Evolutionary conservation across 2,329 filamentous ascomycete genomes (phyloP), one percentile per base, ranked within the genome.

Genomic region (Diaporthe caulivora): DNA sequence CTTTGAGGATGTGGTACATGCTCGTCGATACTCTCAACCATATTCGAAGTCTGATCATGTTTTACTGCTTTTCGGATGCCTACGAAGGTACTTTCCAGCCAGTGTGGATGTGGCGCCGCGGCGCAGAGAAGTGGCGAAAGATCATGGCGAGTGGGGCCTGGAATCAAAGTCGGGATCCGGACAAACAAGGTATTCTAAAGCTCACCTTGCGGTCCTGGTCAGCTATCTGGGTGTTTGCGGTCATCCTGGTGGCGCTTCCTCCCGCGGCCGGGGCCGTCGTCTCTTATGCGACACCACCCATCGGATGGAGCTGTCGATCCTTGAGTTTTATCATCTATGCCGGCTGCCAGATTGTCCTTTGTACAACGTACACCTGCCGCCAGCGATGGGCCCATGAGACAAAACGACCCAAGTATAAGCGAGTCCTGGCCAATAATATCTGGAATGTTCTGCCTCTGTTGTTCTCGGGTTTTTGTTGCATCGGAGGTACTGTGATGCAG

Each of bases 81-180:
- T 54, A 54, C 26, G 51, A 54, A 24, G 51, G 24, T 18, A 31
- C 15, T 18, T 54, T 54, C 51, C 51, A 54, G 51, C 51, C 51
- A 18, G 51, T 54, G 8, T 54, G 51, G 51, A 54, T 54, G 26
- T 54, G 51, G 51, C 51, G 51, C 51, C 51, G 51, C 51, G 51
- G 51, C 51, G 24, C 51, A 31, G 26, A 29, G 24, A 54, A 54
- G 51, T 29, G 26, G 51, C 51, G 26, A 18, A 54, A 54, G 51
- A 54, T 54, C 51, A 54, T 29, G 51, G 11, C 5, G 6, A 17
- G 26, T 24, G 51, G 51, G 29, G 13, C 26, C 17, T 31, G 24
- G 26, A 54, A 31, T 3, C 51, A 53, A 15, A 15, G n/a, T 15
- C 24, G 10, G 10, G n/a, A 54, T 31, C 51, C 51, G 40, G 40